Evolutionary conservation across 768 basidiomycete species (phyloP), one percentile per base, ranked within the genome.

Genomic region (Lactarius evosmus): DNA sequence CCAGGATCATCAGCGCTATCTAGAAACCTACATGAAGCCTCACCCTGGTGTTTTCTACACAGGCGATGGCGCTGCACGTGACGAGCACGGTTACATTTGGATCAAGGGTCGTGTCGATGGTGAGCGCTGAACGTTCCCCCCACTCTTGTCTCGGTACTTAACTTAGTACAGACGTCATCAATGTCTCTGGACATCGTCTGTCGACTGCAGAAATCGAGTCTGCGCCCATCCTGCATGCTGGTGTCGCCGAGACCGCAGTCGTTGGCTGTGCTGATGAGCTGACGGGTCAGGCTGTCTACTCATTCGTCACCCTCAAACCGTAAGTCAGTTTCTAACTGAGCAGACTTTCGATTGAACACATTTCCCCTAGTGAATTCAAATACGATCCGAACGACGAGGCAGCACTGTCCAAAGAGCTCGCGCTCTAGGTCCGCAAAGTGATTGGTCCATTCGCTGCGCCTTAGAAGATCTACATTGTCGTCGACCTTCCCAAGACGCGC

Each of bases 131-230:
- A 41, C 27, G 16, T 68, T 52, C 41, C 17, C 46, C 29, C 34
- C 5, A 32, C 63, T 22, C 61, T 7, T 55, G 49, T 27, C 58
- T 63, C n/a, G n/a, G 25, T 22, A 58, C 44, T 17, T 19, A 52
- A n/a, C 41, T 29, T 62, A 38, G 22, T n/a, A 14, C 69, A 91
- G 91, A 96, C 77, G 95, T 97, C 63, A 97, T 97, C 83, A 98
- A 98, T 76, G 95, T 98, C 34, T 95, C 96, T 46, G 96, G 96
- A 1, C 96, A 99, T 75, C 88, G 96, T 70, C 79, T 99, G 59
- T 95, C 93, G 49, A 99, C 96, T 4, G 96, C 96, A 60, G 96
- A 98, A 78, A 97, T 99, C 65, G 96, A 99, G 78, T 94, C 92
- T 3, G 96, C 96, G 7, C 82, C 98, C 51, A 97, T 99, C 75